Conservation (phyloP, 2,329 filamentous ascomycete species). For the Boeremia exigua region DNA sequence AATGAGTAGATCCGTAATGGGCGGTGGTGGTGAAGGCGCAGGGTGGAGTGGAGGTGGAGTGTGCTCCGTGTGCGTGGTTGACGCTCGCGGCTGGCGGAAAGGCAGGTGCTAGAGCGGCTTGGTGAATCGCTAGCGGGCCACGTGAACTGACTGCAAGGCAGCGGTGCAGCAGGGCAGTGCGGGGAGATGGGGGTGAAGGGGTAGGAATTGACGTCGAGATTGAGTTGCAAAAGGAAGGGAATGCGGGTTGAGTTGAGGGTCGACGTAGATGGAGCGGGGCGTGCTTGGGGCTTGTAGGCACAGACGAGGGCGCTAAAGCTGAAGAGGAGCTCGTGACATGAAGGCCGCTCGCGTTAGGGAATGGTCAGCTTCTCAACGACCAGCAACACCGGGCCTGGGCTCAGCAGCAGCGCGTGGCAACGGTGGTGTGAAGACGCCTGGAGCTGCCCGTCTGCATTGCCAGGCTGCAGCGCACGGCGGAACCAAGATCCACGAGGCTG, state of each 20-base stretch:
- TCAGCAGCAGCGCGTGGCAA: slow-evolving; percentile 22
- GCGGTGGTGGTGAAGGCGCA: slow-evolving; percentile 30
- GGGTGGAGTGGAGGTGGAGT: slow-evolving; percentile 28
- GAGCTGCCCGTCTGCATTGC: slow-evolving; percentile 19
- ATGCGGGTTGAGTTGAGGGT: slow-evolving; percentile 24
- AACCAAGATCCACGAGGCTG: slow-evolving; percentile 13
- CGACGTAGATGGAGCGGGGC: slow-evolving; percentile 36
- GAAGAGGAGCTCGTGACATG: slow-evolving; percentile 24
- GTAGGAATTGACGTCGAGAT: slow-evolving; percentile 35
- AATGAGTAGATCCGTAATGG: slow-evolving; percentile 62
- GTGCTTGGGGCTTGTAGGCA: slow-evolving; percentile 26
- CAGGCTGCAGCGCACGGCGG: slow-evolving; percentile 3
- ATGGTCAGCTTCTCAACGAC: slow-evolving; percentile 25
- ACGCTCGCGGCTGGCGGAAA: slow-evolving; percentile 16
- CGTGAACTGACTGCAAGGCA: slow-evolving; percentile 25
- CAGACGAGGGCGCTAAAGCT: slow-evolving; percentile 22
- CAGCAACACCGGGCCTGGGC: slow-evolving; percentile 20
- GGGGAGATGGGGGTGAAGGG: slow-evolving; percentile 16
- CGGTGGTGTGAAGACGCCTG: slow-evolving; percentile 16
- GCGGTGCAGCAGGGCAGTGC: slow-evolving; percentile 17
- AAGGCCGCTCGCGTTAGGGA: slow-evolving; percentile 23
- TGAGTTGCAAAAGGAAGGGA: slow-evolving; percentile 29
- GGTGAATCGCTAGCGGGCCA: slow-evolving; percentile 29
- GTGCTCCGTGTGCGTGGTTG: slow-evolving; percentile 27
- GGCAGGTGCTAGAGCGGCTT: slow-evolving; percentile 19